A percentile compares a stretch with the other conserved stretches of the same genome.
phyloP scores from a whole-genome alignment of 192 early-diverging fungal species.

The Coemansia sp. region DNA sequence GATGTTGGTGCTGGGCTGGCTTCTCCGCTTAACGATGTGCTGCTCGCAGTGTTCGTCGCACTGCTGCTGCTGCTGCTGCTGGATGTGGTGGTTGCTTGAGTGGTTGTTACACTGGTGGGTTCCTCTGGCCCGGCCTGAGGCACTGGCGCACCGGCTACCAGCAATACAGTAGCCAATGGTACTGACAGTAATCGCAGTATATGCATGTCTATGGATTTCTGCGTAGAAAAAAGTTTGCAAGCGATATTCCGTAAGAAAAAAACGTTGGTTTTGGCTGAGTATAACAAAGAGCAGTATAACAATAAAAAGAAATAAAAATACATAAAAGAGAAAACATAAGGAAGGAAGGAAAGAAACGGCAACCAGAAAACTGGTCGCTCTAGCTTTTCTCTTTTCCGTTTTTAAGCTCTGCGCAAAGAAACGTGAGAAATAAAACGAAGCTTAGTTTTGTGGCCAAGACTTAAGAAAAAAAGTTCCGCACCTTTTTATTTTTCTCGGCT shows the following conservation, averaged over 20 bases:
- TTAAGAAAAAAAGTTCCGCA: background rate
- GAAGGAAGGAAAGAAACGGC: background rate
- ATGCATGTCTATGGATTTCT: background rate
- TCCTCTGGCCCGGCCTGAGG: background rate
- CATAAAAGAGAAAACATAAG: background rate
- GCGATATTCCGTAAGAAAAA: background rate
- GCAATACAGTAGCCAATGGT: conserved; percentile 8
- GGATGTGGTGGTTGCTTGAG: background rate
- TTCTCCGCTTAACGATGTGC: background rate
- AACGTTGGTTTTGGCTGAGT: background rate
- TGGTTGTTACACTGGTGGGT: background rate
- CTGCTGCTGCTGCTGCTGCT: conserved; percentile 2
- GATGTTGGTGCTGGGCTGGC: background rate
- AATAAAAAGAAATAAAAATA: conserved; percentile 1
- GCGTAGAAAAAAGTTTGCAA: background rate
- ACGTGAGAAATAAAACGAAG: background rate
- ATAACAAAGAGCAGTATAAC: background rate
- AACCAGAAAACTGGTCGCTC: background rate
- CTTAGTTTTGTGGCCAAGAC: background rate
- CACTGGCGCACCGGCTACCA: conserved; percentile 10
- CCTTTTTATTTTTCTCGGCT: background rate
- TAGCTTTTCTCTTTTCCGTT: background rate
- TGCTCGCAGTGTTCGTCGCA: background rate
- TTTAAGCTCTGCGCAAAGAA: background rate
- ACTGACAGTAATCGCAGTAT: background rate